These are phyloP conservation scores for Cladophialophora psammophila DNA, from an alignment of 2,329 filamentous ascomycete genomes.

Conservation along the genomic window DNA sequence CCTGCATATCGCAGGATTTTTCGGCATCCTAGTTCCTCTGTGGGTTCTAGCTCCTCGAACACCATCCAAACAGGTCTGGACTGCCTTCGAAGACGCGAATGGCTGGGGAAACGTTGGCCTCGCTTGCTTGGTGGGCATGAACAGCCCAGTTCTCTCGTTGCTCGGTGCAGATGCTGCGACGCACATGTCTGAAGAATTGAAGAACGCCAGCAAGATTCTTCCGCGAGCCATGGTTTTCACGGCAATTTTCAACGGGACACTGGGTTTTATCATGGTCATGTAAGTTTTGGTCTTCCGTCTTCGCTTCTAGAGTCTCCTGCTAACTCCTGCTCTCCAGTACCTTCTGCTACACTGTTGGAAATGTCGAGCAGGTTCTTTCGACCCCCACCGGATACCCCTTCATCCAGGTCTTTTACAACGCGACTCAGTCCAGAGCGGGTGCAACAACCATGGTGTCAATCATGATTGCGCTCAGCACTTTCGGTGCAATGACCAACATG, in stretches of 20 bases:
- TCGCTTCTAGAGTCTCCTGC: background rate
- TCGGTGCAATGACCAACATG: constrained; percentile 44
- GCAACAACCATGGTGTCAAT: constrained; percentile 43
- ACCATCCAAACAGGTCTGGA: constrained; percentile 48
- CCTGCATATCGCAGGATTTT: constrained; percentile 51
- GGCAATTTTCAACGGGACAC: constrained; percentile 1
- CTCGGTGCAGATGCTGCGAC: constrained; percentile 14
- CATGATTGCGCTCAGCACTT: constrained; percentile 43
- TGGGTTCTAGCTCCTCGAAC: constrained; percentile 52
- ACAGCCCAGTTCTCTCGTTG: constrained; percentile 10
- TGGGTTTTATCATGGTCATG: constrained; percentile 18
- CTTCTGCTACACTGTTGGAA: constrained; percentile 17
- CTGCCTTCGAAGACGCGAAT: constrained; percentile 50
- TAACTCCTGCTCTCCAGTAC: background rate
- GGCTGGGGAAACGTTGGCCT: constrained; percentile 33
- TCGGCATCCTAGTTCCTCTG: constrained; percentile 53
- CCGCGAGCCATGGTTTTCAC: constrained; percentile 16
- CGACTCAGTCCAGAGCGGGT: constrained; percentile 43
- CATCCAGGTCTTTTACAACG: constrained; percentile 48
- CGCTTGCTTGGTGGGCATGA: constrained; percentile 17
- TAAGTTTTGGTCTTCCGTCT: background rate
- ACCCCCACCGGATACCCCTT: constrained; percentile 39
- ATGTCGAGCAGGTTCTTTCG: constrained; percentile 9
- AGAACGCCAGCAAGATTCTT: constrained; percentile 13
- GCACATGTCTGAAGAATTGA: constrained; percentile 17